These are phyloP conservation scores for Glomus cerebriforme DNA, from an alignment of 192 early-diverging fungal species.

Conservation along the genomic window DNA sequence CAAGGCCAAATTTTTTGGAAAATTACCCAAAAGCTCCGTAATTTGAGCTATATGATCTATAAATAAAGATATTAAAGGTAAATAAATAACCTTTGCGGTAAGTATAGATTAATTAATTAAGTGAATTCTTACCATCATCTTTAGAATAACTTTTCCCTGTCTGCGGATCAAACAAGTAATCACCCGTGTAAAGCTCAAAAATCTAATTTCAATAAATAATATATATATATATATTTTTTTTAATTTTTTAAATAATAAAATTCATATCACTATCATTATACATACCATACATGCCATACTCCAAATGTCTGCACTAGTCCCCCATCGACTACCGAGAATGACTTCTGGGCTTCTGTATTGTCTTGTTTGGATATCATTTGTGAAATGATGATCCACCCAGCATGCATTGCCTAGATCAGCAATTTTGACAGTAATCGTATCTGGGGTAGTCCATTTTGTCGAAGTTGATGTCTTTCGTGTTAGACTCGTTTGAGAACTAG, in stretches of 20 bases:
- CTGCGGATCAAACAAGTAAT: conserved; percentile 95
- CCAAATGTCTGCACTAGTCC: conserved; percentile 89
- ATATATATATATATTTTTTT: too few relatives aligned
- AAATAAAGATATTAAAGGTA: neutral
- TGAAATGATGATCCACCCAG: conserved; percentile 95
- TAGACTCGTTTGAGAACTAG: neutral
- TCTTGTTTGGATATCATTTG: conserved; percentile 95
- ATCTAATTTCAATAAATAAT: conserved; percentile 37
- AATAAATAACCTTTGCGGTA: neutral
- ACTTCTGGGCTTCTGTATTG: conserved; percentile 97
- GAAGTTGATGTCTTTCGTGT: conserved; percentile 22
- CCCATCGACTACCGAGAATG: conserved; percentile 86
- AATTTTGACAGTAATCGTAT: conserved; percentile 80
- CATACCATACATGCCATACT: conserved; percentile 86
- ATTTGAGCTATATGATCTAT: conserved; percentile 98
- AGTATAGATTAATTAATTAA: neutral
- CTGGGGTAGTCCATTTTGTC: conserved; percentile 13
- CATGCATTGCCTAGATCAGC: conserved; percentile 97
- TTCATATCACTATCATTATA: neutral
- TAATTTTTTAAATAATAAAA: neutral
- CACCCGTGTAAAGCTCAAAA: conserved; percentile 92
- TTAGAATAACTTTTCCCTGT: conserved; percentile 79
- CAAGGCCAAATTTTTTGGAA: conserved; percentile 77
- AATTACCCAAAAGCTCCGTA: conserved; percentile 87
- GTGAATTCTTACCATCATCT: conserved; percentile 73